Conservation (phyloP, 441 rosid genomes). For the Viola pubescens region DNA sequence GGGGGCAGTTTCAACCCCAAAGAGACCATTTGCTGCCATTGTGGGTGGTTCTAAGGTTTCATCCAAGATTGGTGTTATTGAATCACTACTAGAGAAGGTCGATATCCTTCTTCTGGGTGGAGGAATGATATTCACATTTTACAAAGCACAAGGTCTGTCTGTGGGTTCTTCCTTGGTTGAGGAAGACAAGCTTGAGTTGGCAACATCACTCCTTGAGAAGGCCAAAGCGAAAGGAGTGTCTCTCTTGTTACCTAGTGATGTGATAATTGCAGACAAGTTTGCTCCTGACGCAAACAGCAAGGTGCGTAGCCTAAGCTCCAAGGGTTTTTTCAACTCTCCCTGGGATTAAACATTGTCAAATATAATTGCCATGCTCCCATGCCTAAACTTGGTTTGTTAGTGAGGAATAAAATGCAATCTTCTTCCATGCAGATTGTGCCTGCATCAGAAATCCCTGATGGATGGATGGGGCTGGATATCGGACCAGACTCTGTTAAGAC, state of each 20-base stretch:
- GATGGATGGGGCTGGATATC: constrained; percentile 96
- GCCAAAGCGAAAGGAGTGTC: constrained; percentile 83
- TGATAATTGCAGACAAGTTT: constrained; percentile 76
- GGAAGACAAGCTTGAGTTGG: constrained; percentile 79
- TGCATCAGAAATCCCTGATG: constrained; percentile 70
- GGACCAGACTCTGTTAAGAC: constrained; percentile 82
- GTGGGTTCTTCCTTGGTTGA: constrained; percentile 91
- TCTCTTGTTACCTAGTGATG: constrained; percentile 69
- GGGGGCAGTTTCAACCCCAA: constrained; percentile 80
- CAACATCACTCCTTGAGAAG: constrained; percentile 64
- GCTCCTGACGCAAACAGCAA: constrained; percentile 84
- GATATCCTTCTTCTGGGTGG: constrained; percentile 85
- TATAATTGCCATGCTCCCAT: neutral
- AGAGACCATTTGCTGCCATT: constrained; percentile 86
- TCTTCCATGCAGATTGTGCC: constrained; percentile 52
- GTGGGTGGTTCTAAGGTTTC: constrained; percentile 94
- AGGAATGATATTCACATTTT: constrained; percentile 90
- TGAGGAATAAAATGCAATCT: neutral
- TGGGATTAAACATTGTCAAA: neutral
- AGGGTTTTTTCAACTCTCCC: neutral
- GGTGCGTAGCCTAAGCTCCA: constrained; percentile 34
- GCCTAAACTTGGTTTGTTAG: neutral
- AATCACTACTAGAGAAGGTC: constrained; percentile 74
- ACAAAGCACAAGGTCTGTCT: constrained; percentile 78
- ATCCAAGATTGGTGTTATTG: constrained; percentile 85